Evolutionary conservation across 2,329 filamentous ascomycete genomes (phyloP), one percentile per base, ranked within the genome.

Genomic region (Talaromyces sp.): DNA sequence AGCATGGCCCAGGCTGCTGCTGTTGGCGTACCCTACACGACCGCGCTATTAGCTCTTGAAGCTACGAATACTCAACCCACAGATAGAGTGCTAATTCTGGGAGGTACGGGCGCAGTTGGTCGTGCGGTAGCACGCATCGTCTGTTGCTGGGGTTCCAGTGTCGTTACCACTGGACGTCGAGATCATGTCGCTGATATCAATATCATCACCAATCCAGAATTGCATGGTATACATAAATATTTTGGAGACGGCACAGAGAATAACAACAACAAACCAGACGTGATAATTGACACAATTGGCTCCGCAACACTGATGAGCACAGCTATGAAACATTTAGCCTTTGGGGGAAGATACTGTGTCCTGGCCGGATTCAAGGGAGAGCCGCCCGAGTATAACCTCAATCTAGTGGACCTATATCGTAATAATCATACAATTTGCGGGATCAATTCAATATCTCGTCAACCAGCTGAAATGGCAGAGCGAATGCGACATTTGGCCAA

Each of bases 21-120:
- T 25, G 57, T 70, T 1, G 68, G 68, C 2, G 64, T 66, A 15
- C 65, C 67, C 3, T 70, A 65, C 22, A 69, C 68, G 1, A 67
- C 62, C 1, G 69, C 67, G 5, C 50, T 61, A 21, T 46, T 67
- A 5, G 63, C 64, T 43, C 53, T 71, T 19, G 57, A 40, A 19
- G 55, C 64, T 28, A 65, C 66, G 8, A 50, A 58, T 9, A 64
- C 60, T 1, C 66, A 63, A 1, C 60, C 57, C 2, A 62, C 53
- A 28, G 69, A 72, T 22, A 59, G 55, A 2, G 67, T 72, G 2
- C 62, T 70, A n/a, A 64, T 71, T 1, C 61, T 70, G 2, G 68
- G 69, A 1, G 62, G 67, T 5, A 65, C 56, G 10, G 69, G 69
- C 2, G 61, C 63, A 25, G 69, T 72, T 11, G 69, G 69, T 3